A percentile compares a stretch with the other conserved stretches of the same genome.
Evolutionary conservation across 2,329 filamentous ascomycete species (phyloP).

Genomic region (Clonostachys chloroleuca): DNA sequence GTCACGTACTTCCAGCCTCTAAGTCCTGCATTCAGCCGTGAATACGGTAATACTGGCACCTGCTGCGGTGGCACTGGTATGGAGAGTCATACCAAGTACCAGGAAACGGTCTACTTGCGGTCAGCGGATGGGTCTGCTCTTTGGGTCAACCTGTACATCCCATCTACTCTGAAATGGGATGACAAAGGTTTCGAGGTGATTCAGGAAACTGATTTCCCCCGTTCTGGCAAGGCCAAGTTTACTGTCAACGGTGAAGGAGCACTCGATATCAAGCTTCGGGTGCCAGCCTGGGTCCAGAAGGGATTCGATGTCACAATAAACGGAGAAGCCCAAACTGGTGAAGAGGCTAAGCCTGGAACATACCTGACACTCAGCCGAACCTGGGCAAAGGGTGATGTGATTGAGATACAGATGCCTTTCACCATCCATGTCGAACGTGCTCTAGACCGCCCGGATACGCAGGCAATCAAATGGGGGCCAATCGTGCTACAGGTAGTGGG

Average conservation of each 20-base stretch:
- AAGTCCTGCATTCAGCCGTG: conserved; percentile 14
- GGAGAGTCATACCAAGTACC: conserved; percentile 26
- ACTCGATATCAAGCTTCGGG: conserved; percentile 20
- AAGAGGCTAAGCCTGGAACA: conserved; percentile 11
- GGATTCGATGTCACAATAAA: conserved; percentile 19
- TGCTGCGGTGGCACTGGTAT: conserved; percentile 23
- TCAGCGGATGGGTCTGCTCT: conserved; percentile 20
- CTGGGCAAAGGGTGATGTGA: conserved; percentile 18
- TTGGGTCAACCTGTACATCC: conserved; percentile 23
- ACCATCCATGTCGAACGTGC: conserved; percentile 19
- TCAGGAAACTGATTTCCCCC: conserved; percentile 21
- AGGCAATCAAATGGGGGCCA: conserved; percentile 22
- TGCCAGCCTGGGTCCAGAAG: conserved; percentile 17
- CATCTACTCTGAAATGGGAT: conserved; percentile 18
- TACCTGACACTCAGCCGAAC: conserved; percentile 19
- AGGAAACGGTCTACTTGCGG: conserved; percentile 23
- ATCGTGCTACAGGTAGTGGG: conserved; percentile 20
- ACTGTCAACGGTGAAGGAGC: conserved; percentile 16
- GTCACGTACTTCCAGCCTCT: conserved; percentile 24
- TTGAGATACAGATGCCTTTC: conserved; percentile 21
- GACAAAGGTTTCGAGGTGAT: conserved; percentile 16
- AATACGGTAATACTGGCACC: conserved; percentile 22
- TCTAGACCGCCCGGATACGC: conserved; percentile 21
- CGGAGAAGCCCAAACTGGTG: conserved; percentile 9
- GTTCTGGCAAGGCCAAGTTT: conserved; percentile 14